Percentiles rank a stretch among this genome's conserved stretches.
These are phyloP conservation scores for Colletotrichum sp. DNA, from an alignment of 2,329 filamentous ascomycete species.

Conservation along the genomic window DNA sequence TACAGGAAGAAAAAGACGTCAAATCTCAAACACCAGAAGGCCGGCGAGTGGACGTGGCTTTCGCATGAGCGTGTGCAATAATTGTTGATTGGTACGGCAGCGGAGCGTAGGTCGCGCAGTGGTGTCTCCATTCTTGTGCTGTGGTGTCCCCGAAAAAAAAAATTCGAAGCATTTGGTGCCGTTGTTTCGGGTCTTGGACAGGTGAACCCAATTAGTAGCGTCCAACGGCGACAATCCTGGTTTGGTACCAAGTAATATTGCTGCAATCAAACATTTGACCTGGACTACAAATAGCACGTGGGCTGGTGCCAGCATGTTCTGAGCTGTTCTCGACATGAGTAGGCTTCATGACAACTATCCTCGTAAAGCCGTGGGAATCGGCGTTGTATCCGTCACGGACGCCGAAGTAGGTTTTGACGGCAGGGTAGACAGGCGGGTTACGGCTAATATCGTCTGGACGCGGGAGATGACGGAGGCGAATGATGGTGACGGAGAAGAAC, in stretches of 20 bases:
- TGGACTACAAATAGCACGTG: background rate
- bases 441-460: constrained; percentile 21
- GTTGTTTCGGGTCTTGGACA: too few species aligned
- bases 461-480: constrained; percentile 20
- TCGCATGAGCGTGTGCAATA: background rate
- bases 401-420: background rate
- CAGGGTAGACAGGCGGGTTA: background rate
- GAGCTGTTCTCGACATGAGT: background rate
- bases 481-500: background rate
- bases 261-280: background rate
- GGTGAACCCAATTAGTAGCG: background rate
- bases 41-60: background rate
- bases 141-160: background rate
- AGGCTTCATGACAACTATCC: background rate
- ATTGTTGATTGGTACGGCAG: background rate
- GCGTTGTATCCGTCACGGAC: background rate
- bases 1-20: background rate
- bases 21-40: background rate
- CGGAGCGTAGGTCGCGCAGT: background rate
- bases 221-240: background rate
- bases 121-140: background rate
- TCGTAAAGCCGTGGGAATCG: background rate
- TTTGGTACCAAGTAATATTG: background rate
- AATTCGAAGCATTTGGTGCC: background rate
- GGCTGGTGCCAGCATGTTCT: background rate